Base-by-base conservation (phyloP, 2,329 filamentous ascomycete species). In the Colletotrichum tanaceti region DNA sequence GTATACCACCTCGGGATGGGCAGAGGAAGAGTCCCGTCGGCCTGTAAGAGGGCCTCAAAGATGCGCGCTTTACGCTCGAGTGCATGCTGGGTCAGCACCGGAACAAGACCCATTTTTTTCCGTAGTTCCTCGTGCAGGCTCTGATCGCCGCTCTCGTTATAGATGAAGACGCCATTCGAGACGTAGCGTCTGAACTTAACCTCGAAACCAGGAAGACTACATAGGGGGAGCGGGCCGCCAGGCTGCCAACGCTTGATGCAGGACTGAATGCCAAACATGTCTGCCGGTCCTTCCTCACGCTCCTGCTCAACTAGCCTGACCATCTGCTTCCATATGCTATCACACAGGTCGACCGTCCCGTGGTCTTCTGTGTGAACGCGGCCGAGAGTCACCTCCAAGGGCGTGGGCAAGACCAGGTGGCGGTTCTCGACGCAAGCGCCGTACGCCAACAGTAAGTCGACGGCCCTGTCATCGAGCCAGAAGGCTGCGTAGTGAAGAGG, bases 401-500 rank as follows among this genome's bases (percentile, higher is more conserved):
- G 24, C 35, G 46, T 53, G 14, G 20, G 53, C 14, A n/a, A 18
- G 18, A 22, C 20, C 5, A 11, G 3, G 6, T 7, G 32, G 11
- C 10, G 32, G 11, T 14, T 16, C 9, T 50, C 24, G 20, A 41
- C 41, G 10, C 22, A 20, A 18, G 64, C 59, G 28, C 60, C 64
- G n/a, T 28, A 58, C 2, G 41, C n/a, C 13, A 67, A 18, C n/a
- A 67, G 64, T 5, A 67, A n/a, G 3, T 24, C 13, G 20, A 64
- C 32, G 2, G 64, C 64, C 14, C 6, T 3, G 3, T n/a, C 6
- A n/a, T 67, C 64, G 50, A 67, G 59, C 64, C 64, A 67, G 28
- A 67, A 67, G 16, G 49, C 59, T 14, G 59, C 59, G 46, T 63
- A 58, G 39, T 67, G 64, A 11, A 67, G 64, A 18, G 64, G 53